Evolutionary conservation across 129 eudicot genomes (phyloP), one percentile per base, ranked within the genome.

Genomic region (Apium graveolens): DNA sequence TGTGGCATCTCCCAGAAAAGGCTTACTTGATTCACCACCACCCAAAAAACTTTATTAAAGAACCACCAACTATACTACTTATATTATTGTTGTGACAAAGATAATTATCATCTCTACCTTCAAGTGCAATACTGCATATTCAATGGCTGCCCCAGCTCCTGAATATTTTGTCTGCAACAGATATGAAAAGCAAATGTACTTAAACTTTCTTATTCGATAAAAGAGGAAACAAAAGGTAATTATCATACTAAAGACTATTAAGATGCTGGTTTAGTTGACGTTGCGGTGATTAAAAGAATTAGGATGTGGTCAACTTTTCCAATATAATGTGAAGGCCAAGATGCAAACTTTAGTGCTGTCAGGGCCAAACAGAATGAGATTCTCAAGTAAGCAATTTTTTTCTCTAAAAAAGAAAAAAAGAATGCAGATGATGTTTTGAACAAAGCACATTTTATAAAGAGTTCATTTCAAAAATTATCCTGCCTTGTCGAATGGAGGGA

Each of bases 71-170:
- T 65, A 63, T 74, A 72, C 76, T 71, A 73, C 13, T 43, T 44
- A 78, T 83, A 80, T 79, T 82, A 79, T 76, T 73, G 11, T 70
- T 68, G 68, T 69, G 32, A 76, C 17, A 32, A 80, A 20, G 42
- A 51, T 48, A 62, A 80, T 71, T 51, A 77, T 32, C 3, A 31
- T 45, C 12, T 70, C 55, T 75, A 91, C 98, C 97, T 91, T 88
- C 74, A 94, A 81, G 76, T 90, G 88, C 73, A 91, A 5, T 0
- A 94, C 96, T 77, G 98, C 98, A 90, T 91, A 94, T 87, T 94
- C 98, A 85, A 94, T 84, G 5, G 97, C 98, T 18, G 98, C 98
- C 70, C 98, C 97, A 46, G 81, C 88, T 70, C 98, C 98, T 3
- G 97, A 84, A 72, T 89, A 87, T 81, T 90, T 94, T 65, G 77